phyloP scores from a whole-genome alignment of 192 early-diverging fungal genomes.

The Umbelopsis isabellina region DNA sequence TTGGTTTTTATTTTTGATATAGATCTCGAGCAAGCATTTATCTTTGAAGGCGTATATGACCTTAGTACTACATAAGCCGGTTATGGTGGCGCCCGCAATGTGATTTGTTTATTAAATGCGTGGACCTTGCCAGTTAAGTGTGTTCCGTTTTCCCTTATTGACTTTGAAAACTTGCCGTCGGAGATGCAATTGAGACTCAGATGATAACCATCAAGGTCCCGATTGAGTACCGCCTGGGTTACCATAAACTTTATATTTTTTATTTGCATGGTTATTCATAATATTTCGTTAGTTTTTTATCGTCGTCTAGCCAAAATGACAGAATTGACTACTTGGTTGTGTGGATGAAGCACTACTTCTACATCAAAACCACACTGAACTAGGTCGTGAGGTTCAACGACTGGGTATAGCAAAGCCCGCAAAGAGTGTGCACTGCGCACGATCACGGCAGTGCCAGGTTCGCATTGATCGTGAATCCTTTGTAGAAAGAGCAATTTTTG shows the following conservation, averaged over 20 bases:
- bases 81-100: no score
- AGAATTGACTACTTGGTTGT: constrained; percentile 38
- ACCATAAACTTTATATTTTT: background rate
- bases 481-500: constrained; percentile 25
- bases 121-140: no score
- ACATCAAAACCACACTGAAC: constrained; percentile 24
- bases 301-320: constrained; percentile 30
- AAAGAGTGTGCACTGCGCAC: constrained; percentile 36
- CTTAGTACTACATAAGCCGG: no score
- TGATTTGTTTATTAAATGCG: no score
- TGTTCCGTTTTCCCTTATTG: no score
- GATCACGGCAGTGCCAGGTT: constrained; percentile 24
- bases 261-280: background rate
- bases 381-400: constrained; percentile 24
- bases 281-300: no score
- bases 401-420: constrained; percentile 29
- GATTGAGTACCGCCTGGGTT: constrained; percentile 1
- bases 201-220: background rate
- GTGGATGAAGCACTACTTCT: constrained; percentile 25
- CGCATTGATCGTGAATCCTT: constrained; percentile 22
- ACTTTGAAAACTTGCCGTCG: no score
- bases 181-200: background rate
- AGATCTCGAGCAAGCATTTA: no score
- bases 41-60: no score
- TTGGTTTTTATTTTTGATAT: no score